A percentile compares a stretch with the other conserved stretches of the same genome.
These are phyloP conservation scores for Botryosphaeria dothidea DNA, from an alignment of 2,329 filamentous ascomycete species.

Conservation along the genomic window DNA sequence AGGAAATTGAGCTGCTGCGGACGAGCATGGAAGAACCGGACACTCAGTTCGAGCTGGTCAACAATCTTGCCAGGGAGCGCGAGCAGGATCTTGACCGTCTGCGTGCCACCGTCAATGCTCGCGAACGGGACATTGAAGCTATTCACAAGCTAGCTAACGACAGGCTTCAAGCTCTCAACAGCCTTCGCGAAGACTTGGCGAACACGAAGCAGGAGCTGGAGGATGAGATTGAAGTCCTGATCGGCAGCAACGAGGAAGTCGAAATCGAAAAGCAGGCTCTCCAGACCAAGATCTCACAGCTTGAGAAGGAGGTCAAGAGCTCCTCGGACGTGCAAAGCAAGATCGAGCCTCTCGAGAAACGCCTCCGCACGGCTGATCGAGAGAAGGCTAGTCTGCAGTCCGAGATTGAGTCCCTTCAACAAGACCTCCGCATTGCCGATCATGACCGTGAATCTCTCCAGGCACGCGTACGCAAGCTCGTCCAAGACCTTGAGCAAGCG, in stretches of 20 bases:
- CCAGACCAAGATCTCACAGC: constrained; percentile 55
- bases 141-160: constrained; percentile 38
- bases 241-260: constrained; percentile 44
- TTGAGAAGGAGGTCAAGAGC: constrained; percentile 30
- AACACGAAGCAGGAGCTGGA: constrained; percentile 40
- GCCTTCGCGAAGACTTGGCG: constrained; percentile 51
- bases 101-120: constrained; percentile 43
- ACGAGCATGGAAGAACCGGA: constrained; percentile 38
- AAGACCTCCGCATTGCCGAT: constrained; percentile 38
- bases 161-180: constrained; percentile 48
- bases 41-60: constrained; percentile 43
- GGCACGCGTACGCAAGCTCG: constrained; percentile 56
- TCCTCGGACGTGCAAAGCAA: constrained; percentile 54
- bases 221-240: constrained; percentile 54
- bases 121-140: constrained; percentile 32
- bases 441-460: constrained; percentile 46
- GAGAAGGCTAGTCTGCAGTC: constrained; percentile 40
- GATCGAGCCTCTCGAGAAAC: constrained; percentile 40
- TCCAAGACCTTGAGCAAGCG: constrained; percentile 58
- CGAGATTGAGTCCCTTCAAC: constrained; percentile 36
- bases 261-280: constrained; percentile 56
- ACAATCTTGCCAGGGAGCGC: constrained; percentile 44
- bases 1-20: constrained; percentile 38
- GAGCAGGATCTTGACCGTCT: constrained; percentile 56
- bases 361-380: constrained; percentile 33